phyloP scores from a whole-genome alignment of 1,284 basidiomycete species.

The Ceratobasidium sp. region DNA sequence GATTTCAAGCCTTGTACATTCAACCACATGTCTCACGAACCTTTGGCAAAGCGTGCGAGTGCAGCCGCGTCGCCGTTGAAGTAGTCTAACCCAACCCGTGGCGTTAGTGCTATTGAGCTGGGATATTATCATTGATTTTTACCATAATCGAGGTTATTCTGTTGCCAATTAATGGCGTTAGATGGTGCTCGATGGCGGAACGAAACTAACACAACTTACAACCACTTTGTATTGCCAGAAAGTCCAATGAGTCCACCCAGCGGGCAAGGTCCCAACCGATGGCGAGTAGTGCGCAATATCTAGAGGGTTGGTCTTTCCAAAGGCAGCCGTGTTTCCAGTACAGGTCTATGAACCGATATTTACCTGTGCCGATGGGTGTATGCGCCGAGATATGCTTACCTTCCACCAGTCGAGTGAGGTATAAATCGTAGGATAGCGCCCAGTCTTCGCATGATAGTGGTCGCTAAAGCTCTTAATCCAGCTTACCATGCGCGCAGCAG shows the following conservation, averaged over 20 bases:
- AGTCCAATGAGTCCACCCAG: constrained; percentile 67
- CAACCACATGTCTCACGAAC: constrained; percentile 16
- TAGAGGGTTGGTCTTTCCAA: constrained; percentile 67
- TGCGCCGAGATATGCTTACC: background rate
- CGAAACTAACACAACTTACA: background rate
- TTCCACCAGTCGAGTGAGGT: no score
- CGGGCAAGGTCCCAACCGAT: constrained; percentile 66
- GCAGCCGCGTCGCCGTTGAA: constrained; percentile 47
- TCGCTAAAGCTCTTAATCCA: constrained; percentile 74
- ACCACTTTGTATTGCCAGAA: constrained; percentile 76
- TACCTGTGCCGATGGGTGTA: background rate
- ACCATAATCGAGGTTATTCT: no score
- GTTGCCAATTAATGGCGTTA: no score
- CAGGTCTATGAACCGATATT: constrained; percentile 58
- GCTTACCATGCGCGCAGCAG: constrained; percentile 67
- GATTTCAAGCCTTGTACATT: background rate
- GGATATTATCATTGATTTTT: no score
- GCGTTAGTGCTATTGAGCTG: no score
- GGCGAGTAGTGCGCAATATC: constrained; percentile 71
- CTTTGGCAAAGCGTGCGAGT: constrained; percentile 46
- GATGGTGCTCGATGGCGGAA: no score
- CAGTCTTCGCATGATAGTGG: constrained; percentile 69
- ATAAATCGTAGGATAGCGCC: constrained; percentile 55
- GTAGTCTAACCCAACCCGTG: no score
- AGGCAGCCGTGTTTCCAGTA: constrained; percentile 69